Conservation (phyloP, 2,329 filamentous ascomycete genomes). For the Pleomassaria siparia region DNA sequence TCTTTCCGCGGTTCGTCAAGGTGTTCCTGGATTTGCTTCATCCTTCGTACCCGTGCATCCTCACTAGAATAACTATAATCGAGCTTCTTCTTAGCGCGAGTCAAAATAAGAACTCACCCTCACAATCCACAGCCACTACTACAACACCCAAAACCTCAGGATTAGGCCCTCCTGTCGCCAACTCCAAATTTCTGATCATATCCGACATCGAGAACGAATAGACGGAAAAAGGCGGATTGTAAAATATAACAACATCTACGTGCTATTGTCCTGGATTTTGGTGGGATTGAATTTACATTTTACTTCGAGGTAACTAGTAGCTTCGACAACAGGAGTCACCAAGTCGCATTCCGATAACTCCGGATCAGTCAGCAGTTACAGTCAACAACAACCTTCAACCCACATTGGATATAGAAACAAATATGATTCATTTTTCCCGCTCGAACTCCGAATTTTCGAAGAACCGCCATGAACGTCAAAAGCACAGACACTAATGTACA, state of each 20-base stretch:
- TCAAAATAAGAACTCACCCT: background rate
- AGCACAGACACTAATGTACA: background rate
- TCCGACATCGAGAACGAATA: background rate
- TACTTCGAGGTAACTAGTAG: background rate
- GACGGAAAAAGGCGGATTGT: too few species aligned
- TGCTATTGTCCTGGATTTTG: too few species aligned
- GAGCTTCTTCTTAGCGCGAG: background rate
- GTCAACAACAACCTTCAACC: background rate
- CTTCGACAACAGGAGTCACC: background rate
- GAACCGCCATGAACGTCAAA: background rate
- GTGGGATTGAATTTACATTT: too few species aligned
- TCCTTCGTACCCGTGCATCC: too few species aligned
- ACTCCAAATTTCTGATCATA: background rate
- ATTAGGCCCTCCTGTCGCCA: background rate
- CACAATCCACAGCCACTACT: background rate
- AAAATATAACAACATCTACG: too few species aligned
- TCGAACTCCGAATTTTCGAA: background rate
- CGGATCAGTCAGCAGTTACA: slow-evolving; percentile 1
- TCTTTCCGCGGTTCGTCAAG: too few species aligned
- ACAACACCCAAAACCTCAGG: background rate
- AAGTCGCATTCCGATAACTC: background rate
- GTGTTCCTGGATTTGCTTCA: too few species aligned
- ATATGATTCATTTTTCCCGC: background rate
- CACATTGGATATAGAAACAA: background rate
- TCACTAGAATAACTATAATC: background rate